Evolutionary conservation across 2,329 filamentous ascomycete species (phyloP).

Genomic region (Neonectria hederae): DNA sequence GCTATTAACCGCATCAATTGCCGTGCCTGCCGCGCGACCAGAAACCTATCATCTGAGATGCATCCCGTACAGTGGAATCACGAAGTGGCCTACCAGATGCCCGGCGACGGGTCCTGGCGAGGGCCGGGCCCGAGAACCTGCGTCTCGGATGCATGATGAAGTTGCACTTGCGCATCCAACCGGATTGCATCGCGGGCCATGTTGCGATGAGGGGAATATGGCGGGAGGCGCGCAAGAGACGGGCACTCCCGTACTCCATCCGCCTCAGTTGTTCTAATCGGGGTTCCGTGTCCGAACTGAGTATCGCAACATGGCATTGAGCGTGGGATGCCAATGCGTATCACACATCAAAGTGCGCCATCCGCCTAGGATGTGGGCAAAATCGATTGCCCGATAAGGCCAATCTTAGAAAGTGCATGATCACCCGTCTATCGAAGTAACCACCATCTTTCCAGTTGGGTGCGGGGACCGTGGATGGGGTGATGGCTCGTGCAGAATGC

Average conservation of each 20-base stretch:
- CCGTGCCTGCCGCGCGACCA: slow-evolving; percentile 21
- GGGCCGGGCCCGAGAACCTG: slow-evolving; percentile 6
- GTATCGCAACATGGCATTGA: slow-evolving; percentile 23
- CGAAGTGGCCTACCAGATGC: slow-evolving; percentile 15
- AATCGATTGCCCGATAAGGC: slow-evolving; percentile 26
- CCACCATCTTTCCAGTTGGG: neutral
- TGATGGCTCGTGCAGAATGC: slow-evolving; percentile 29
- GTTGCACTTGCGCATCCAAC: slow-evolving; percentile 27
- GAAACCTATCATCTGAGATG: neutral
- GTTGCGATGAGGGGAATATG: slow-evolving; percentile 27
- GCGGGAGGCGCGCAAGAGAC: slow-evolving; percentile 41
- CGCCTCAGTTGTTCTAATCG: slow-evolving; percentile 30
- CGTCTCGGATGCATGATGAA: slow-evolving; percentile 17
- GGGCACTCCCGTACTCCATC: slow-evolving; percentile 39
- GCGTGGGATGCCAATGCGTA: slow-evolving; percentile 32
- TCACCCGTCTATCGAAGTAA: slow-evolving; percentile 1
- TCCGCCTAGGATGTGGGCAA: slow-evolving; percentile 21
- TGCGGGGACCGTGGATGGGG: slow-evolving; percentile 18
- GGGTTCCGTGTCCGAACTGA: slow-evolving; percentile 31
- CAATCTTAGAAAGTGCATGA: slow-evolving; percentile 4
- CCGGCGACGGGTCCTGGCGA: slow-evolving; percentile 6
- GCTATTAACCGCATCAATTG: slow-evolving; percentile 14
- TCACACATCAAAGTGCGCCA: slow-evolving; percentile 27
- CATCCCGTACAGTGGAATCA: slow-evolving; percentile 7
- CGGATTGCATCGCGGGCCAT: slow-evolving; percentile 26